These are phyloP conservation scores for Clarireedia monteithiana DNA, from an alignment of 2,329 filamentous ascomycete species.

Conservation along the genomic window DNA sequence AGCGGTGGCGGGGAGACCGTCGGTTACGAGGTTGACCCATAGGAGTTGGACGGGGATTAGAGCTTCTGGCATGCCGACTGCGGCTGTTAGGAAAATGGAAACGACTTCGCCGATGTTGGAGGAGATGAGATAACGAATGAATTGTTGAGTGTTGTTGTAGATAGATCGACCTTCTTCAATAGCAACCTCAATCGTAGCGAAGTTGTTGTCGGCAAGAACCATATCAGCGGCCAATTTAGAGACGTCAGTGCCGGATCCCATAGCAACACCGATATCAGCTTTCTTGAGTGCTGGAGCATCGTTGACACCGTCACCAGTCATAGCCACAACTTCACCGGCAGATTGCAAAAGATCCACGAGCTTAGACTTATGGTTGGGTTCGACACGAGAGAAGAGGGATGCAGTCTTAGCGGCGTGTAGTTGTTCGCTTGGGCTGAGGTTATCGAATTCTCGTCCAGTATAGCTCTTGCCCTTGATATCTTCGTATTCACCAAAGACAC, in stretches of 20 bases:
- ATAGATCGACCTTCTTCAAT: slow-evolving; percentile 97
- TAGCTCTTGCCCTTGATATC: slow-evolving; percentile 87
- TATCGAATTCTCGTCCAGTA: slow-evolving; percentile 91
- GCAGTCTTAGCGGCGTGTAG: slow-evolving; percentile 77
- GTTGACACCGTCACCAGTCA: slow-evolving; percentile 98
- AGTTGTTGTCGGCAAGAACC: slow-evolving; percentile 98
- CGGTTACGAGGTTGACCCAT: slow-evolving; percentile 98
- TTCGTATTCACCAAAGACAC: slow-evolving; percentile 77
- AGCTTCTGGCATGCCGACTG: slow-evolving; percentile 94
- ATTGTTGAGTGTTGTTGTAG: slow-evolving; percentile 99
- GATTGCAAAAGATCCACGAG: slow-evolving; percentile 94
- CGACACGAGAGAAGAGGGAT: slow-evolving; percentile 90
- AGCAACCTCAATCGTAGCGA: slow-evolving; percentile 91
- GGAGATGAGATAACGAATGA: slow-evolving; percentile 97
- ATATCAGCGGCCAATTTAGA: slow-evolving; percentile 96
- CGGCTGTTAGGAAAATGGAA: slow-evolving; percentile 95
- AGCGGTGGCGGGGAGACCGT: slow-evolving; percentile 91
- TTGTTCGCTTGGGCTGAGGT: slow-evolving; percentile 69
- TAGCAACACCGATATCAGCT: slow-evolving; percentile 96
- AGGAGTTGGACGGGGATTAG: slow-evolving; percentile 94
- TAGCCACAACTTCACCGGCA: slow-evolving; percentile 88
- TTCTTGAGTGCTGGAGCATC: slow-evolving; percentile 97
- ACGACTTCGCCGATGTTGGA: slow-evolving; percentile 99
- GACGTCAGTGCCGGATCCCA: slow-evolving; percentile 97
- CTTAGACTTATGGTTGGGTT: slow-evolving; percentile 95